Conservation (phyloP, 805 yeast species). For the Pichia heedii region DNA sequence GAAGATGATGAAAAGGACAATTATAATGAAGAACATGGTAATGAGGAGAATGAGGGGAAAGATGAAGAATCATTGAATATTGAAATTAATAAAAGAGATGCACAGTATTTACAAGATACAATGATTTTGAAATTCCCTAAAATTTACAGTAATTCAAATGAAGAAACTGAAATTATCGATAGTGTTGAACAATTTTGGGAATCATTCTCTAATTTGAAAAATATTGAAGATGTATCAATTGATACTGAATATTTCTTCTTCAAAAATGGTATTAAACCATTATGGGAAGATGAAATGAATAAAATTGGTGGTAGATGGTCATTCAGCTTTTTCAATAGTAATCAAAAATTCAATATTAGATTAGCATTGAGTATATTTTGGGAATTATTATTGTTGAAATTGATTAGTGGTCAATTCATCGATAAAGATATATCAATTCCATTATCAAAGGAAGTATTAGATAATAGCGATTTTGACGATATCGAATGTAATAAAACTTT, state of each 20-base stretch:
- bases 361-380: constrained; percentile 34
- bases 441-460: background rate
- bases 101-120: constrained; percentile 36
- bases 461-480: constrained; percentile 7
- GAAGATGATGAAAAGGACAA: background rate
- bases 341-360: constrained; percentile 11
- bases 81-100: constrained; percentile 9
- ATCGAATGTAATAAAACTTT: background rate
- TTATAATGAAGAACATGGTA: constrained; percentile 5
- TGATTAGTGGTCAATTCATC: constrained; percentile 41
- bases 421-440: background rate
- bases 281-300: constrained; percentile 61
- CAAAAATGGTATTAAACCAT: constrained; percentile 51
- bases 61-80: constrained; percentile 4
- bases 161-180: constrained; percentile 25
- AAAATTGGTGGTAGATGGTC: constrained; percentile 57
- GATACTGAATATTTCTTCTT: constrained; percentile 51
- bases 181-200: constrained; percentile 48
- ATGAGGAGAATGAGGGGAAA: background rate
- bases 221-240: constrained; percentile 30
- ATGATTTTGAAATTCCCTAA: constrained; percentile 33
- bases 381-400: constrained; percentile 46
- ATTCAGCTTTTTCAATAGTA: constrained; percentile 21
- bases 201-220: constrained; percentile 32
- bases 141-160: constrained; percentile 13